Evolutionary conservation across 306 rosid species (phyloP).

Genomic region (Spatholobus suberectus): DNA sequence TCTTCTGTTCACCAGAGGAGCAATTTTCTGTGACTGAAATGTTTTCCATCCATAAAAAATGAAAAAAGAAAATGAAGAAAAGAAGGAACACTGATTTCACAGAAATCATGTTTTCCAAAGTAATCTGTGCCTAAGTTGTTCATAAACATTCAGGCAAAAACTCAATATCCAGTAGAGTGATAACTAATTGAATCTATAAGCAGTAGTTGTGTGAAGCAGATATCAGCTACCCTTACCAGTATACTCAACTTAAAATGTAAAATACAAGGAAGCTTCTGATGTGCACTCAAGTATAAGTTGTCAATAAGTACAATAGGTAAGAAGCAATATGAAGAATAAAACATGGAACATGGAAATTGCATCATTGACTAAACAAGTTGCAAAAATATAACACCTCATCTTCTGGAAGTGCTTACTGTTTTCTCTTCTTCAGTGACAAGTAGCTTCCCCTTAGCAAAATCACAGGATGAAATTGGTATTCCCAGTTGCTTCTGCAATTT

Average conservation of each 20-base stretch:
- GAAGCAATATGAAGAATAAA: conserved; percentile 25
- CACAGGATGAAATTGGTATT: conserved; percentile 62
- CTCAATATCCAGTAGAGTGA: neutral
- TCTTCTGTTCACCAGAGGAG: neutral
- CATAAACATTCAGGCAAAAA: neutral
- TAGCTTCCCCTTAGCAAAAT: conserved; percentile 77
- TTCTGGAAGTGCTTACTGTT: conserved; percentile 31
- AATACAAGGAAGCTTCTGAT: neutral
- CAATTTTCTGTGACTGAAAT: neutral
- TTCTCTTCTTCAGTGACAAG: conserved; percentile 57
- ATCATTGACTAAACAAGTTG: conserved; percentile 6
- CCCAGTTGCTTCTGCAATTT: conserved; percentile 92
- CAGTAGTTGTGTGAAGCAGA: neutral
- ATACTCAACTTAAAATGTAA: conserved; percentile 27
- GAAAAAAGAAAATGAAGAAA: neutral
- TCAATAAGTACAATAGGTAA: neutral
- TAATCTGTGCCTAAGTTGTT: neutral
- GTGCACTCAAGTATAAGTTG: conserved; percentile 13
- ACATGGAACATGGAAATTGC: conserved; percentile 22
- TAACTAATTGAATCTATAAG: conserved; percentile 11
- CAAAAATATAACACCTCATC: conserved; percentile 33
- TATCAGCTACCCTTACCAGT: conserved; percentile 13
- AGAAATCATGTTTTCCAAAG: conserved; percentile 11
- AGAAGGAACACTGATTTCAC: neutral
- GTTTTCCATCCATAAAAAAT: conserved; percentile 12